Conservation (phyloP, 257 asterid genomes). For the Agastache rugosa region DNA sequence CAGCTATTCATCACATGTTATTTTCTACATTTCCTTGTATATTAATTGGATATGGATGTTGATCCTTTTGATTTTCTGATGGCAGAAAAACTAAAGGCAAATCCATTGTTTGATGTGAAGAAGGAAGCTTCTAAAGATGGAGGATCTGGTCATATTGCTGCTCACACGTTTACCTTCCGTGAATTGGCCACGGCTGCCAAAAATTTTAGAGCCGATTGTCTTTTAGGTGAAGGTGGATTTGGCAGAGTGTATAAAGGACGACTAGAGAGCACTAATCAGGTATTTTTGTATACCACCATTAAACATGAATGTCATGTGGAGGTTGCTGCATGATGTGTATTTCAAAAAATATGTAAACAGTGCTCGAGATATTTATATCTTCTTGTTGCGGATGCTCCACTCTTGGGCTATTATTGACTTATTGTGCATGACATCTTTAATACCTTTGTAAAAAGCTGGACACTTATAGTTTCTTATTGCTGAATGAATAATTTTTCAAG, state of each 20-base stretch:
- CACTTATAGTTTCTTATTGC: slow-evolving; percentile 1
- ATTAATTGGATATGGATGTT: slow-evolving; percentile 3
- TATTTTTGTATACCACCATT: slow-evolving; percentile 20
- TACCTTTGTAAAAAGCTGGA: not conserved
- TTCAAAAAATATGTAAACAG: not conserved
- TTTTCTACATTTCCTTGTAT: not conserved
- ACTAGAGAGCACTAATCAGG: slow-evolving; percentile 83
- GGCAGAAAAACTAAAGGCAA: slow-evolving; percentile 62
- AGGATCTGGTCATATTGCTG: slow-evolving; percentile 82
- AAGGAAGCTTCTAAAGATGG: slow-evolving; percentile 70
- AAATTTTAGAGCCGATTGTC: slow-evolving; percentile 87
- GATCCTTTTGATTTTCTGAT: slow-evolving; percentile 13
- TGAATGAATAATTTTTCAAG: not conserved
- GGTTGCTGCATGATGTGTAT: slow-evolving; percentile 13
- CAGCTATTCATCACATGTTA: not conserved
- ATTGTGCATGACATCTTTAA: not conserved
- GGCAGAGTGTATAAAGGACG: slow-evolving; percentile 86
- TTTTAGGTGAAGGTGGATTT: slow-evolving; percentile 90
- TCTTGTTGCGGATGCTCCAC: not conserved
- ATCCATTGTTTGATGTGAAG: slow-evolving; percentile 54
- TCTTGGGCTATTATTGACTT: not conserved
- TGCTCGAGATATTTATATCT: not conserved
- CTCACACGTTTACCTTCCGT: slow-evolving; percentile 85
- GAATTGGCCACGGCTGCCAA: slow-evolving; percentile 90
- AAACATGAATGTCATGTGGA: slow-evolving; percentile 34